Evolutionary conservation across 176 grass and related monocot genomes (phyloP).

Genomic region (Musa itinerans): DNA sequence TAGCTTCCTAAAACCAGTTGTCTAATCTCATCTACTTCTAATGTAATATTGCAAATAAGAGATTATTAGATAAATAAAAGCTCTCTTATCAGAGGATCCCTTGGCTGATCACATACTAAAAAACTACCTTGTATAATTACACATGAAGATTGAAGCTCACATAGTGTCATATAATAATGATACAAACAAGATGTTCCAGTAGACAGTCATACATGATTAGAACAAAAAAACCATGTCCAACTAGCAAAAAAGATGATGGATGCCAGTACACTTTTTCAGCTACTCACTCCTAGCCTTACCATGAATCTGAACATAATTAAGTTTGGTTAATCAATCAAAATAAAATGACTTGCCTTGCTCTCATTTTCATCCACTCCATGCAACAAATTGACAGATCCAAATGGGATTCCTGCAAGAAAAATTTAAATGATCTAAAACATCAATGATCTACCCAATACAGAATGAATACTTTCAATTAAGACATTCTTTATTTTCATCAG

Average conservation of each 20-base stretch:
- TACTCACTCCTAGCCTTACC: neutral
- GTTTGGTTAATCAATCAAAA: neutral
- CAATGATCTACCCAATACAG: constrained; percentile 8
- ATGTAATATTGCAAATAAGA: neutral
- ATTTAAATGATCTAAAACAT: neutral
- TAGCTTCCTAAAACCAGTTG: no score
- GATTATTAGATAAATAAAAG: neutral
- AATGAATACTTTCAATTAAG: neutral
- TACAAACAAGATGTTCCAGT: no score
- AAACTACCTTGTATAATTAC: neutral
- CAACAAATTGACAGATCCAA: constrained; percentile 92
- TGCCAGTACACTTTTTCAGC: neutral
- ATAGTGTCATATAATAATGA: no score
- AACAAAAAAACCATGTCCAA: neutral
- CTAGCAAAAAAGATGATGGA: neutral
- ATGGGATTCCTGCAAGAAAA: constrained; percentile 68
- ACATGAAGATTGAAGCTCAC: neutral
- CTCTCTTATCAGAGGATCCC: no score
- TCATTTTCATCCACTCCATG: constrained; percentile 88
- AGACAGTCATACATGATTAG: neutral
- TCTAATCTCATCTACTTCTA: no score
- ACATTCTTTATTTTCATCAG: no score
- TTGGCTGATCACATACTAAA: neutral
- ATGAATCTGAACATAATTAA: constrained; percentile 1
- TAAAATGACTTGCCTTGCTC: constrained; percentile 77